phyloP scores from a whole-genome alignment of 345 rosid genomes.

The Balakata baccata region DNA sequence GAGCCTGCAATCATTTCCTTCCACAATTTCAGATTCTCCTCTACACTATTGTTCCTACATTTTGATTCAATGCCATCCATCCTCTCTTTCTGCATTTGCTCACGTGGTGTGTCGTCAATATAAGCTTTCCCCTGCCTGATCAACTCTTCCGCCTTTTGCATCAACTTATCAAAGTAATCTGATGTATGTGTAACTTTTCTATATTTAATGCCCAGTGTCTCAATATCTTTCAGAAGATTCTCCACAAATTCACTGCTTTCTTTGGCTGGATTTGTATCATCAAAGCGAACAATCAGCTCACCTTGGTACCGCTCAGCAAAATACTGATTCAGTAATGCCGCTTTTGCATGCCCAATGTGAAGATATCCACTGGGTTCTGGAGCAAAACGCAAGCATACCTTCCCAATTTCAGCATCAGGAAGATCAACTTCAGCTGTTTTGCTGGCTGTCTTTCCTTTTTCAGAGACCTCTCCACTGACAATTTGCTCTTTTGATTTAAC shows the following conservation, averaged over 20 bases:
- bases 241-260: slow-evolving; percentile 97
- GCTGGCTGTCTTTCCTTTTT: slow-evolving; percentile 47
- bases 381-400: slow-evolving; percentile 80
- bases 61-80: slow-evolving; percentile 92
- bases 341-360: slow-evolving; percentile 94
- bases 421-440: slow-evolving; percentile 60
- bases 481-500: slow-evolving; percentile 46
- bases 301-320: slow-evolving; percentile 87
- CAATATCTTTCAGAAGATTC: slow-evolving; percentile 72
- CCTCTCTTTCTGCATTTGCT: slow-evolving; percentile 85
- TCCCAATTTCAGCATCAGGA: slow-evolving; percentile 78
- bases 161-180: slow-evolving; percentile 75
- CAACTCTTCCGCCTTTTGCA: slow-evolving; percentile 81
- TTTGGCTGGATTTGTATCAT: slow-evolving; percentile 95
- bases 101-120: slow-evolving; percentile 87
- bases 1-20: slow-evolving; percentile 81
- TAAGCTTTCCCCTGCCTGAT: slow-evolving; percentile 80
- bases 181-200: slow-evolving; percentile 75
- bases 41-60: slow-evolving; percentile 60
- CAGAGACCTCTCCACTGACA: slow-evolving; percentile 41
- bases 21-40: slow-evolving; percentile 73
- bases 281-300: slow-evolving; percentile 79
- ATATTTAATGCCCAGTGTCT: slow-evolving; percentile 78
- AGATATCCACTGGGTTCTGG: slow-evolving; percentile 98
- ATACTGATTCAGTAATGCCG: slow-evolving; percentile 81